Conservation (phyloP, 1,284 basidiomycete species). For the Ceratorhiza oryzae-sativae region DNA sequence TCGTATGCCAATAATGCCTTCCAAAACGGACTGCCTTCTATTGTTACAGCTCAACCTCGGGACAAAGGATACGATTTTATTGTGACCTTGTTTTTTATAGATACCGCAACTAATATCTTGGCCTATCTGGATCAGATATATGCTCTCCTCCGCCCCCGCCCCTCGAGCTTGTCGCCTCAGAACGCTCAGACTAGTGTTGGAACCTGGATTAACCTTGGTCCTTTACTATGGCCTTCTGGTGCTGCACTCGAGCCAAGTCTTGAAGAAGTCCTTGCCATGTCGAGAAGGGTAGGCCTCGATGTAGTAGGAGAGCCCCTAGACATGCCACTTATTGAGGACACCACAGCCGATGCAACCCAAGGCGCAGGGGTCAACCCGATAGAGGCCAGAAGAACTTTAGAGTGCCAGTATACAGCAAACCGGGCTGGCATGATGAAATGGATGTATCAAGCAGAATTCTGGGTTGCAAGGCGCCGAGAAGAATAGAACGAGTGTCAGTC, state of each 20-base stretch:
- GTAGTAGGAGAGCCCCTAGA: slow-evolving; percentile 41
- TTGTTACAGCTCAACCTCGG: slow-evolving; percentile 18
- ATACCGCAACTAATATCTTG: slow-evolving; percentile 67
- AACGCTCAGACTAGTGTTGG: slow-evolving; percentile 62
- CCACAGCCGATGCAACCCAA: slow-evolving; percentile 11
- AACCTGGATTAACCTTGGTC: slow-evolving; percentile 72
- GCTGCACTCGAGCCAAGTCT: slow-evolving; percentile 66
- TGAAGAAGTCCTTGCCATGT: slow-evolving; percentile 63
- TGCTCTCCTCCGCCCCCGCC: slow-evolving; percentile 36
- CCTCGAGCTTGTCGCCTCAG: neutral
- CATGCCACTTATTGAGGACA: neutral
- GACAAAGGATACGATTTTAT: slow-evolving; percentile 61
- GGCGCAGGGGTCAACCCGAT: neutral
- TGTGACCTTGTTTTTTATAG: slow-evolving; percentile 74
- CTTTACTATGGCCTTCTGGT: slow-evolving; percentile 66
- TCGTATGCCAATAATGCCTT: neutral
- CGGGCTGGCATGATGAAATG: slow-evolving; percentile 68
- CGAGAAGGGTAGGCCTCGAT: slow-evolving; percentile 61
- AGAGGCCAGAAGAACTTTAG: slow-evolving; percentile 54
- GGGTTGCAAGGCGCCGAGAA: slow-evolving; percentile 55
- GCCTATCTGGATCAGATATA: slow-evolving; percentile 43
- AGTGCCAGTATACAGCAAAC: slow-evolving; percentile 71
- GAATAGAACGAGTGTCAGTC: slow-evolving; percentile 1
- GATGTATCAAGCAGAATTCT: slow-evolving; percentile 70
- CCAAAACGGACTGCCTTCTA: neutral